Base-by-base conservation (phyloP, 352 stramenopile species). In the Elongisporangium anandrum region DNA sequence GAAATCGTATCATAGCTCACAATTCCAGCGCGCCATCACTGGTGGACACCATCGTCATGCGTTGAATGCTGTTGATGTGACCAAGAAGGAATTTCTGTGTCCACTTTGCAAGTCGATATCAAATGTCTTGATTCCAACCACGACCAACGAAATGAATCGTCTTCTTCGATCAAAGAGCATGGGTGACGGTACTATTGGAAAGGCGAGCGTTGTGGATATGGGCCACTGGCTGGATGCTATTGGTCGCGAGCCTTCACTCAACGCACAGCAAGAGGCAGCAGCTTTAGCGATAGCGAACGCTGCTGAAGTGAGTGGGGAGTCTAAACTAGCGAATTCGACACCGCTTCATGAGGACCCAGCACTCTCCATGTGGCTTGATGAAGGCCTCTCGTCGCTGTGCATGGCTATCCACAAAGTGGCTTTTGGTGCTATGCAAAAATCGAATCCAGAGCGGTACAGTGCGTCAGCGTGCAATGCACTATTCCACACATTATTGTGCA, bases 51-150 rank as follows among this genome's bases (percentile, higher is more conserved):
- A 97, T 73, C 90, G 96, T 52, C 92, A 91, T 51, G 81, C 84
- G 8, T 56, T 95, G 16, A 98, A 98, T 71, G 94, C 94, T 19
- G 95, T 98, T 1, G 97, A 98, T 64, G 95, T 98, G 51, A 96
- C 94, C 38, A 97, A 98, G 64, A 96, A 97, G 50, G 95, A 99
- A 65, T 99, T 98, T 61, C 65, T 99, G 5, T 99, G 96, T 68
- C 96, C 96, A 3, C 69, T 98, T 22, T 99, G 96, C 80, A 98
- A 99, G 61, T 95, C 96, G 52, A 95, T 98, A n/a, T 98, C 91
- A 0, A 99, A 99, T 59, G 95, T 98, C 51, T 63, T 98, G 29
- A 97, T 99, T 66, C 96, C 96, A 16, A 85, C 76, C 26, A 82
- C 74, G 34, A 86, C 73, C 4, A 79, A 88, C 16, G 70, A 84